Base-by-base conservation (phyloP, 495 filamentous ascomycete species). In the Penicillium flavigenum region DNA sequence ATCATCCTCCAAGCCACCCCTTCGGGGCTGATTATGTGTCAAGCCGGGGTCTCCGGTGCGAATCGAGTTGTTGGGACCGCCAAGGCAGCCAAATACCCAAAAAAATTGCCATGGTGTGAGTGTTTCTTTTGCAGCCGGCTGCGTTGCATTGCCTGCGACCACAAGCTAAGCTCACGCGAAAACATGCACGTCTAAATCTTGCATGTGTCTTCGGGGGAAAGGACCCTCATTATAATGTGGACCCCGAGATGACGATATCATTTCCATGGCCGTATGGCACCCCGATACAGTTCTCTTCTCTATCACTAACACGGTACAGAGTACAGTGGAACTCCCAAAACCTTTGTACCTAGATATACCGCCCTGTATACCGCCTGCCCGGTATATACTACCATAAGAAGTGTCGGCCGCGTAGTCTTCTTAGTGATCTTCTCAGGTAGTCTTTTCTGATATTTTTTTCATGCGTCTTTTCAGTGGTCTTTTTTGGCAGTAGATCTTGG, bases 181-280 rank as follows among this genome's bases (percentile, higher is more conserved):
- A 29, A 42, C 20, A 50, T 51, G 31, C 47, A 56, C 16, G 31
- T 29, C 22, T 47, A 50, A 47, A 52, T 60, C 47, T 56, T 27
- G 52, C 36, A 49, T 39, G 31, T 26, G 14, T 56, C 36, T 46
- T 32, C 46, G 52, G 53, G 45, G 39, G 31, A 22, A 44, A 12
- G 32, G 36, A 34, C 47, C 24, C 34, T 27, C 27, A 34, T 39
- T 10, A 31, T 39, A 19, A 57, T 34, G 59, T 58, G 62, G 62
- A 44, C 2, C 58, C 45, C 11, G 27, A 58, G 31, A 61, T 64
- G 58, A 58, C 51, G 58, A 64, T 61, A 43, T 19, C 6, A 38
- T 49, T 32, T 54, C 54, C 46, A 24, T 38, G 22, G 29, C 39
- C 22, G 26, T 9, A 26, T 52, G 31, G 24, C 3, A 19, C 11